These are phyloP conservation scores for Rhodocollybia butyracea DNA, from an alignment of 768 basidiomycete genomes.

Conservation along the genomic window DNA sequence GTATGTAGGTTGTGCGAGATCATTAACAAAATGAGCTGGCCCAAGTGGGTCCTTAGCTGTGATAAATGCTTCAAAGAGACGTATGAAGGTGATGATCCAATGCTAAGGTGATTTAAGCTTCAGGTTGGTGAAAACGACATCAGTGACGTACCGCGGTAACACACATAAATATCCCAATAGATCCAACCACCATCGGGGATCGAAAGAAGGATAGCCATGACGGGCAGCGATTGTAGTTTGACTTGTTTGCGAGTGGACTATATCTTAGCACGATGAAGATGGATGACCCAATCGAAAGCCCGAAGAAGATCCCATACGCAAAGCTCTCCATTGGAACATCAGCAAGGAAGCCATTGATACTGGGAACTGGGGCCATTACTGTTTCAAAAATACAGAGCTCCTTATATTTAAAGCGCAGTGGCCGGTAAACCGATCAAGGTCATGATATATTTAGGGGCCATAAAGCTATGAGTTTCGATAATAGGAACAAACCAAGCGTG, in stretches of 20 bases:
- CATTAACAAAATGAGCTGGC: conserved; percentile 10
- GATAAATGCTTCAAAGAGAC: conserved; percentile 15
- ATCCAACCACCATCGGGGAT: not conserved
- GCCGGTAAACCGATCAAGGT: too few species aligned
- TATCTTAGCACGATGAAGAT: not conserved
- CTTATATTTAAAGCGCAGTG: too few species aligned
- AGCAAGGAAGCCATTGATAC: not conserved
- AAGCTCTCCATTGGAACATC: conserved; percentile 8
- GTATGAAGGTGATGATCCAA: conserved; percentile 13
- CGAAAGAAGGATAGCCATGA: not conserved
- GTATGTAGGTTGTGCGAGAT: conserved; percentile 11
- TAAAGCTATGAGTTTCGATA: too few species aligned
- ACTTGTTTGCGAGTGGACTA: not conserved
- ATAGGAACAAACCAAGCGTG: too few species aligned
- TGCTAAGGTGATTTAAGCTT: conserved; percentile 9
- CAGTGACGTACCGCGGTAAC: not conserved
- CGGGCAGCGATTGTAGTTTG: not conserved
- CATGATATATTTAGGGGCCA: too few species aligned
- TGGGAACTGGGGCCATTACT: not conserved
- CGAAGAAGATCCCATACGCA: conserved; percentile 10
- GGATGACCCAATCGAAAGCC: not conserved
- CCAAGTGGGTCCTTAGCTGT: conserved; percentile 3
- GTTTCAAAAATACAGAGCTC: too few species aligned
- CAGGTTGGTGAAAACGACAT: not conserved
- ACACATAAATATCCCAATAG: not conserved